Conservation (phyloP, 768 basidiomycete species). For the Macrolepiota albuminosa region DNA sequence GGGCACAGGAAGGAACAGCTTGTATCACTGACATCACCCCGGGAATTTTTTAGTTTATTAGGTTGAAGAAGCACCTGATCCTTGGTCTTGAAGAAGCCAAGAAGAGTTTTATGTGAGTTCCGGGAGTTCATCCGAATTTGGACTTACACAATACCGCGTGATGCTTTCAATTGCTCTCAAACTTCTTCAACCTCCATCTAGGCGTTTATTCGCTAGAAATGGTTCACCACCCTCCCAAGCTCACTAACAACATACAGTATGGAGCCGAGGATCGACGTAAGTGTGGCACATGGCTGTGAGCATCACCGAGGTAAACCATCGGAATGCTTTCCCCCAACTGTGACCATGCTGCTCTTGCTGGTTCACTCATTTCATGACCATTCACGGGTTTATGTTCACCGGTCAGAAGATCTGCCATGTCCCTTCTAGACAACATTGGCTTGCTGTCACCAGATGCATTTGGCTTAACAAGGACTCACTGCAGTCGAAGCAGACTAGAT, state of each 20-base stretch:
- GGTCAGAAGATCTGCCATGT: conserved; percentile 4
- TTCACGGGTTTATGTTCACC: conserved; percentile 3
- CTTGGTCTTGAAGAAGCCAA: neutral
- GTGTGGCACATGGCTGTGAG: neutral
- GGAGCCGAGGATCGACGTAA: conserved; percentile 1
- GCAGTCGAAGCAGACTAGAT: neutral
- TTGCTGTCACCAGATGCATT: conserved; percentile 10
- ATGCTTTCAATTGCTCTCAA: neutral
- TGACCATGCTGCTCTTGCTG: neutral
- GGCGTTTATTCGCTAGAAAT: neutral
- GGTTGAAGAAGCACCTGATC: neutral
- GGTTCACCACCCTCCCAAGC: neutral
- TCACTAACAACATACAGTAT: neutral
- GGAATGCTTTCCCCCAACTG: neutral
- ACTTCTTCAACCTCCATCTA: neutral
- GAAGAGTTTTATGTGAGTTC: neutral
- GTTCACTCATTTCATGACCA: neutral
- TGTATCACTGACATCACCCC: neutral
- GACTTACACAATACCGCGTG: neutral
- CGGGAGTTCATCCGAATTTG: neutral
- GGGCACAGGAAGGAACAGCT: neutral
- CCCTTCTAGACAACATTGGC: neutral
- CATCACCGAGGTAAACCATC: neutral
- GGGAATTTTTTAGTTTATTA: neutral
- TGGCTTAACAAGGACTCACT: neutral